Conservation (phyloP, 202 grass and related monocot species). For the Alloteropsis angusta region DNA sequence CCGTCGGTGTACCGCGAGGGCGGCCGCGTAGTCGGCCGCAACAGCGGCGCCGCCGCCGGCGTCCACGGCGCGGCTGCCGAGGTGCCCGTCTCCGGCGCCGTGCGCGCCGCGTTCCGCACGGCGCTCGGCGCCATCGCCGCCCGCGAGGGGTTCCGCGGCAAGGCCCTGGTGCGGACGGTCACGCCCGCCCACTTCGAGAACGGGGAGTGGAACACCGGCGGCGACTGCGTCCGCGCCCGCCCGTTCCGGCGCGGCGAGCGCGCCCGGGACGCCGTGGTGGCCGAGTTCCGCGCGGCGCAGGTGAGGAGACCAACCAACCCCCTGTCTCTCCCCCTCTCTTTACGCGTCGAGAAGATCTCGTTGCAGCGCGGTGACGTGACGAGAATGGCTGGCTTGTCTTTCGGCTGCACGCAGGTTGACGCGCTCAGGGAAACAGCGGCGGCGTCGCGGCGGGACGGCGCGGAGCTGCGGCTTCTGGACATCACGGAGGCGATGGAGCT, state of each 20-base stretch:
- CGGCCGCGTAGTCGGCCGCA: slow-evolving; percentile 39
- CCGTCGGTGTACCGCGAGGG: slow-evolving; percentile 49
- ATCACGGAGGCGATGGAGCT: slow-evolving; percentile 48
- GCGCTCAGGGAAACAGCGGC: slow-evolving; percentile 30
- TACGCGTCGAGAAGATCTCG: not conserved
- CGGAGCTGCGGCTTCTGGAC: slow-evolving; percentile 39
- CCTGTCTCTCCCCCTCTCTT: not conserved
- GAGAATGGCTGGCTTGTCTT: not conserved
- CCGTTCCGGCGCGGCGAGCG: slow-evolving; percentile 39
- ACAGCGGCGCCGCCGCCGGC: slow-evolving; percentile 14
- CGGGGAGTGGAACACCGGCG: slow-evolving; percentile 60
- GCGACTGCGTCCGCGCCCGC: slow-evolving; percentile 39
- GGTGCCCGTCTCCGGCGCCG: slow-evolving; percentile 22
- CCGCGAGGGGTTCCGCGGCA: not conserved
- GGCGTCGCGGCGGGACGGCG: slow-evolving; percentile 8
- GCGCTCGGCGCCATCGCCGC: slow-evolving; percentile 16
- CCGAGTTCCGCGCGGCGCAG: slow-evolving; percentile 36
- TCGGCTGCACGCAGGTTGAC: slow-evolving; percentile 14
- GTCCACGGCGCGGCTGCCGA: slow-evolving; percentile 12
- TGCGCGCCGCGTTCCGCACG: slow-evolving; percentile 37
- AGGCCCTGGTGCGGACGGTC: slow-evolving; percentile 37
- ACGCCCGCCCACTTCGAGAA: slow-evolving; percentile 63
- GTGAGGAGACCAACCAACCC: not conserved
- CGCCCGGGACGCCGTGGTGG: slow-evolving; percentile 20
- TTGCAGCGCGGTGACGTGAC: not conserved